Evolutionary conservation across 257 asterid genomes (phyloP), one percentile per base, ranked within the genome.

Genomic region (Lavandula angustifolia): DNA sequence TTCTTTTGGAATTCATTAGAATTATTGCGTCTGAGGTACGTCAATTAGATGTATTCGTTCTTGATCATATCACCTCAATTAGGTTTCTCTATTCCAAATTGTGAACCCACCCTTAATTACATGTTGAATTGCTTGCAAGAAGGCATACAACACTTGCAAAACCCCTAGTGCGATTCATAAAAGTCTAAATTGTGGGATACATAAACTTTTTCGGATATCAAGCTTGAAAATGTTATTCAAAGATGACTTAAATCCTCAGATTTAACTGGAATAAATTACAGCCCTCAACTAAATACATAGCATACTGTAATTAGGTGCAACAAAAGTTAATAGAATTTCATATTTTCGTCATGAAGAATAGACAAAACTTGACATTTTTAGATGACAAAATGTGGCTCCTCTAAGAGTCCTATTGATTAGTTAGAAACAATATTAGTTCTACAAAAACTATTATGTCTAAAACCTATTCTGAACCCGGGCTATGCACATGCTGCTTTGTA

Each of bases 401-500:
- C 43, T 17, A 38, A 4, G 9, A 62, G n/a, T 66, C 16, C 14
- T 38, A 42, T 50, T 35, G 67, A 18, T 10, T 49, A 2, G 40
- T 66, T 63, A 4, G 50, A 43, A 61, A 8, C 27, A 22, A 55
- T 55, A 47, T 35, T 46, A 62, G 62, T 53, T 46, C 64, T 64
- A 35, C 42, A 22, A 22, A 22, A 22, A 22, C 27, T 22, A 22
- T 0, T 22, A 22, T 47, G 22, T 8, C 52, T 41, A 50, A 43
- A 33, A 60, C 42, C 47, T 47, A 37, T 0, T 35, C 9, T 37
- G 17, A 47, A 66, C 41, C 31, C 40, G 44, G 41, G 13, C 64
- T 60, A 42, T 33, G 41, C 65, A 17, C 16, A 22, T 35, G 68
- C 27, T 54, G 69, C 54, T 62, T 33, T 70, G 51, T 5, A 59